These are phyloP conservation scores for Lasiodiplodia sp. DNA, from an alignment of 2,329 filamentous ascomycete species.

Conservation along the genomic window DNA sequence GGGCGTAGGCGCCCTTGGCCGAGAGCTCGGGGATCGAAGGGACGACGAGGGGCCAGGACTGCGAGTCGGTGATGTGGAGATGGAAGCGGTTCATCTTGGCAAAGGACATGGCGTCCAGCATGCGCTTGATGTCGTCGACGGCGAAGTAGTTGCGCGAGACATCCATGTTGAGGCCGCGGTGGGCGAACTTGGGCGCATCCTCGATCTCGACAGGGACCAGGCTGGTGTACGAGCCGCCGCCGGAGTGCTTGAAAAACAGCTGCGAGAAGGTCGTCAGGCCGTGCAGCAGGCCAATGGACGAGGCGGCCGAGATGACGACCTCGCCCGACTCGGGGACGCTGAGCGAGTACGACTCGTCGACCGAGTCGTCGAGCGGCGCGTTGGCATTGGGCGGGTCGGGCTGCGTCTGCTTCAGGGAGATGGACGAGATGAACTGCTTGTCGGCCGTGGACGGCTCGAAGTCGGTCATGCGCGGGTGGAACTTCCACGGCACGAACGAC, in stretches of 20 bases:
- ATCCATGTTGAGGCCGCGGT: conserved; percentile 83
- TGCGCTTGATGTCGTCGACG: conserved; percentile 71
- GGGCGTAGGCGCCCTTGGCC: conserved; percentile 74
- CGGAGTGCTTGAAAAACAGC: conserved; percentile 77
- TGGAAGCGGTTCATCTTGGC: conserved; percentile 86
- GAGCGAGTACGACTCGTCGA: conserved; percentile 80
- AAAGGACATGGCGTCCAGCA: conserved; percentile 78
- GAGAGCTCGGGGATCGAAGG: conserved; percentile 76
- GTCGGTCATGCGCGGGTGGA: conserved; percentile 68
- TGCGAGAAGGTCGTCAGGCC: conserved; percentile 81
- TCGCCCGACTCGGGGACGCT: conserved; percentile 64
- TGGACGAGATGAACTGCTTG: conserved; percentile 62
- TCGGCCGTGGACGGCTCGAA: conserved; percentile 67
- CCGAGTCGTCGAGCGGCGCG: conserved; percentile 60
- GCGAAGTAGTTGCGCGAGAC: conserved; percentile 76
- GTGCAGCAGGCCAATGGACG: conserved; percentile 73
- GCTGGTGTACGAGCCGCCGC: conserved; percentile 68
- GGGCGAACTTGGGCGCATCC: conserved; percentile 77
- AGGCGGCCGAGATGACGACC: conserved; percentile 69
- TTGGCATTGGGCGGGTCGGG: conserved; percentile 62
- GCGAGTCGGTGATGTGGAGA: conserved; percentile 81
- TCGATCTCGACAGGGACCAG: conserved; percentile 73
- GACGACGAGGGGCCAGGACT: conserved; percentile 86
- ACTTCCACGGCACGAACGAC: conserved; percentile 80
- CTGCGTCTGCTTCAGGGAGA: conserved; percentile 68